These are phyloP conservation scores for Cladophialophora bantiana DNA, from an alignment of 2,329 filamentous ascomycete genomes.

Conservation along the genomic window DNA sequence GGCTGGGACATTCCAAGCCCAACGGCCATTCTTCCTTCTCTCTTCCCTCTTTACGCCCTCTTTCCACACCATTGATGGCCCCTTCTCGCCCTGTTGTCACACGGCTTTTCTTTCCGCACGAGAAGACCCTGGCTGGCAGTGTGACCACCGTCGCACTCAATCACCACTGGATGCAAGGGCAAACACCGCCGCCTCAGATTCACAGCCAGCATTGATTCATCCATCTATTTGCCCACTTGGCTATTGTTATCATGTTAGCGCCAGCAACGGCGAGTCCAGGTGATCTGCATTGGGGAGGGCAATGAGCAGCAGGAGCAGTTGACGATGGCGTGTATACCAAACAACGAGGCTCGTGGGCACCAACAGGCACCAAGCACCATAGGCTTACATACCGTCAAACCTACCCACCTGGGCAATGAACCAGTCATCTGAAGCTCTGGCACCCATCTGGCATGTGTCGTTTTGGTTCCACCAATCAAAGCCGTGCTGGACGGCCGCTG, in stretches of 20 bases:
- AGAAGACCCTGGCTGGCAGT: neutral
- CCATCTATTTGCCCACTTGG: slow-evolving; percentile 6
- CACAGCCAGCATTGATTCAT: neutral
- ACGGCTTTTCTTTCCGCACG: neutral
- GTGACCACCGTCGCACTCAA: neutral
- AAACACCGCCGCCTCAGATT: neutral
- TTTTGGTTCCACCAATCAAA: slow-evolving; percentile 17
- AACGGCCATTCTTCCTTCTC: neutral
- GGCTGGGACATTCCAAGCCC: slow-evolving; percentile 1
- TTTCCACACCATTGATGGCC: neutral
- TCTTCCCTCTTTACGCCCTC: neutral
- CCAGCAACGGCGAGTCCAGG: slow-evolving; percentile 12
- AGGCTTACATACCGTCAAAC: neutral
- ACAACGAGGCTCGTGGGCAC: slow-evolving; percentile 20
- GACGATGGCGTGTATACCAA: slow-evolving; percentile 21
- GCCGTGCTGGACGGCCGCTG: neutral
- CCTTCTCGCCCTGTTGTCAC: slow-evolving; percentile 1
- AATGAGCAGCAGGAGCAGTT: neutral
- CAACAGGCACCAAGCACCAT: no score
- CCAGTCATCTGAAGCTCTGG: slow-evolving; percentile 1
- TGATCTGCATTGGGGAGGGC: slow-evolving; percentile 9
- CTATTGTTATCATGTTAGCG: slow-evolving; percentile 9
- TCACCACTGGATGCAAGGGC: neutral
- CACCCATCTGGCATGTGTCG: slow-evolving; percentile 6
- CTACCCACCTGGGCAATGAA: neutral